phyloP scores from a whole-genome alignment of 2,329 filamentous ascomycete genomes.

The Penicillium sp. region DNA sequence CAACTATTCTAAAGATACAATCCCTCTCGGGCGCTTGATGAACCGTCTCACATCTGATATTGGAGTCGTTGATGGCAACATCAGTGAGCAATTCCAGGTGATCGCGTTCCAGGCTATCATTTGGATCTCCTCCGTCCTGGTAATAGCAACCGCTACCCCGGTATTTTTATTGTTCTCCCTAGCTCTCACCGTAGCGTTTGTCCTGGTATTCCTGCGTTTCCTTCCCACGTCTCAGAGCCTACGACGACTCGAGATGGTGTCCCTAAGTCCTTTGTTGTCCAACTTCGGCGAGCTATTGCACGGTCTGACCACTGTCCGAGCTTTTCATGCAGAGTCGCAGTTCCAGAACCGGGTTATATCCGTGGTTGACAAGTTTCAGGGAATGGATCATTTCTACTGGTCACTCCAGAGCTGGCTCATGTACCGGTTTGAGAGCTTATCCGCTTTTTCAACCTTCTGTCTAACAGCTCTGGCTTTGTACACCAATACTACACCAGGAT shows the following conservation, averaged over 20 bases:
- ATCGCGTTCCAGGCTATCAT: constrained; percentile 70
- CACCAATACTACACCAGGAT: constrained; percentile 70
- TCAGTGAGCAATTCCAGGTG: constrained; percentile 69
- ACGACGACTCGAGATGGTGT: constrained; percentile 83
- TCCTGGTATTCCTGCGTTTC: constrained; percentile 73
- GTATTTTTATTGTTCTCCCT: constrained; percentile 72
- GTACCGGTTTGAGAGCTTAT: constrained; percentile 72
- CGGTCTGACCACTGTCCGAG: constrained; percentile 81
- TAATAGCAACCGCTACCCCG: constrained; percentile 78
- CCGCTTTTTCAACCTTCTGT: constrained; percentile 70
- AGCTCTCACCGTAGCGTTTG: constrained; percentile 65
- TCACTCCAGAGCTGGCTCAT: constrained; percentile 81
- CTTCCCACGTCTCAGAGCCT: constrained; percentile 81
- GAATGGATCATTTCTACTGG: constrained; percentile 97
- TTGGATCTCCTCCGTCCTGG: constrained; percentile 69
- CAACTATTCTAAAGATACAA: constrained; percentile 60
- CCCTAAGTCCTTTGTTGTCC: constrained; percentile 81
- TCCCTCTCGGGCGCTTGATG: constrained; percentile 85
- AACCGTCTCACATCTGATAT: constrained; percentile 90
- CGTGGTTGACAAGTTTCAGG: constrained; percentile 85
- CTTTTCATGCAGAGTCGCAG: constrained; percentile 73
- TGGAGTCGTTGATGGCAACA: constrained; percentile 83
- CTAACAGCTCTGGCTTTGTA: constrained; percentile 74
- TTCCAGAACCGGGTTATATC: constrained; percentile 79
- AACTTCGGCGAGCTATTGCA: constrained; percentile 89